These are phyloP conservation scores for Chytriomyces sp. DNA, from an alignment of 192 early-diverging fungal species.

Conservation along the genomic window DNA sequence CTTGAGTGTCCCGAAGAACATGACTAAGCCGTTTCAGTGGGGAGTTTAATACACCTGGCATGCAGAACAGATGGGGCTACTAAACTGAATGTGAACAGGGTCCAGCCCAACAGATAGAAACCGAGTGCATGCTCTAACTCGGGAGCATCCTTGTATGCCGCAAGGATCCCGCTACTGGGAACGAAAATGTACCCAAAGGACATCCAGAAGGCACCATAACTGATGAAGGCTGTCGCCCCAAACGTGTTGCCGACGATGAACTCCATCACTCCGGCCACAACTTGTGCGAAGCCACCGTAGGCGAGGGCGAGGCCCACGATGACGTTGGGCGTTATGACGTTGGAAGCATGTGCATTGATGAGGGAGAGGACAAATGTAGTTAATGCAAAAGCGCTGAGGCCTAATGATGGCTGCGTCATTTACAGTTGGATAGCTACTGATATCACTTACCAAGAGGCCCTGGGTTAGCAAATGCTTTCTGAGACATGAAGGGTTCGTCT, in stretches of 20 bases:
- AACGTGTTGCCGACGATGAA: constrained; percentile 78
- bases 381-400: background rate
- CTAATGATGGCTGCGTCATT: no score
- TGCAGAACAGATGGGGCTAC: no score
- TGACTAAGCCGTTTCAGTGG: no score
- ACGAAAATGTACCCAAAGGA: background rate
- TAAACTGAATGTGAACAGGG: background rate
- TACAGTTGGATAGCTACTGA: no score
- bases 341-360: background rate
- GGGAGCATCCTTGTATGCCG: background rate
- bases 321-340: constrained; percentile 33
- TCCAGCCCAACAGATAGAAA: background rate
- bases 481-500: no score
- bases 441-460: no score
- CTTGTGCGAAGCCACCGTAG: constrained; percentile 73
- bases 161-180: background rate
- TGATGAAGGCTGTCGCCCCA: constrained; percentile 75
- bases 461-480: no score
- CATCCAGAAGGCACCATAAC: constrained; percentile 40
- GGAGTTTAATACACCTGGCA: no score
- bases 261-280: constrained; percentile 82
- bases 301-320: constrained; percentile 69
- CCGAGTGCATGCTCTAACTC: background rate
- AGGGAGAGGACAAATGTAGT: background rate
- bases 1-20: no score